Evolutionary conservation across 768 basidiomycete genomes (phyloP).

Genomic region (Lyophyllum atratum): DNA sequence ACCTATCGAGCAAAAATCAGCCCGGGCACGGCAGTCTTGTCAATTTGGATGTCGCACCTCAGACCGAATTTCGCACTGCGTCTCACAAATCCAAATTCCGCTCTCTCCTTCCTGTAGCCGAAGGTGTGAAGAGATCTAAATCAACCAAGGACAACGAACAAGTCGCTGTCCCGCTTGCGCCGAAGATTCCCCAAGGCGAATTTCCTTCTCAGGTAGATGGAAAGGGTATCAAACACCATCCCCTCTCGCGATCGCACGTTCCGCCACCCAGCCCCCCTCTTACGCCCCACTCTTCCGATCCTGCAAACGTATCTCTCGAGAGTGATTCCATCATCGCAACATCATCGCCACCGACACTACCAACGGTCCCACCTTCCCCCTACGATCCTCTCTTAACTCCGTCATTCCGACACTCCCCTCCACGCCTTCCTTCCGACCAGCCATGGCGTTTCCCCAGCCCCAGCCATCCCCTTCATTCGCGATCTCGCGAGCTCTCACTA

Average conservation of each 20-base stretch:
- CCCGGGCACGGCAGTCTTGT: constrained; percentile 46
- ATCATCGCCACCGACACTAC: constrained; percentile 31
- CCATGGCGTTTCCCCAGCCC: constrained; percentile 84
- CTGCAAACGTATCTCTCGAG: constrained; percentile 21
- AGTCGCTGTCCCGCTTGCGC: constrained; percentile 17
- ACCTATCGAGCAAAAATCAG: constrained; percentile 25
- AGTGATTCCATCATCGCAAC: constrained; percentile 22
- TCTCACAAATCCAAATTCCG: constrained; percentile 50
- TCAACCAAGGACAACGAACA: constrained; percentile 20
- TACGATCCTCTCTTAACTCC: constrained; percentile 77
- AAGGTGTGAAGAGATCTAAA: constrained; percentile 23
- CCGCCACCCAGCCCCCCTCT: constrained; percentile 37
- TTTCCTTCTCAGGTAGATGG: constrained; percentile 19
- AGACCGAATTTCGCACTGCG: constrained; percentile 31
- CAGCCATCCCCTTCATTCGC: constrained; percentile 73
- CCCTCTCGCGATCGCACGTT: constrained; percentile 16
- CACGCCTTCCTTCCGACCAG: constrained; percentile 73
- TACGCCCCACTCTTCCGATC: constrained; percentile 38
- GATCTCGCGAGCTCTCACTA: constrained; percentile 62
- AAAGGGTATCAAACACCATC: constrained; percentile 17
- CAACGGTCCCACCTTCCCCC: constrained; percentile 63
- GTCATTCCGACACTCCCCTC: constrained; percentile 76
- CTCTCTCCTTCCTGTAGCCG: constrained; percentile 29
- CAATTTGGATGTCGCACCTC: constrained; percentile 41
- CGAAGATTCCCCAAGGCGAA: constrained; percentile 26